phyloP scores from a whole-genome alignment of 1,284 basidiomycete species.

The Tranzscheliella williamsii region DNA sequence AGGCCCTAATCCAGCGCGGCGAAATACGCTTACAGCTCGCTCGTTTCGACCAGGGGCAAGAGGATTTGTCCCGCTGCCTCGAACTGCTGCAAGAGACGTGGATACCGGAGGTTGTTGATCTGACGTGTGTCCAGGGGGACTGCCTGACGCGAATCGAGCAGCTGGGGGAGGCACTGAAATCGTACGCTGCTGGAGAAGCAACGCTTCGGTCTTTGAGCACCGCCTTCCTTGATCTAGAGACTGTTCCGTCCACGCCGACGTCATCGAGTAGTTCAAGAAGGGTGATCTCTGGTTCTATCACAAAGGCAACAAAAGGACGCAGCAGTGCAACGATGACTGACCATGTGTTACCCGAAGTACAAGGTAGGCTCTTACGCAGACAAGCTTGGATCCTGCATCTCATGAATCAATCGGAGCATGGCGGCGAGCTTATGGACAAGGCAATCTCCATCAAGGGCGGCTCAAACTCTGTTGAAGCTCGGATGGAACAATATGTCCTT shows the following conservation, averaged over 20 bases:
- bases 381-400: slow-evolving; percentile 47
- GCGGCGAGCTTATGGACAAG: slow-evolving; percentile 29
- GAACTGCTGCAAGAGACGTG: slow-evolving; percentile 29
- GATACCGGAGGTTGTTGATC: slow-evolving; percentile 32
- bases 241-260: slow-evolving; percentile 1
- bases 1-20: slow-evolving; percentile 38
- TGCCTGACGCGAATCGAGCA: slow-evolving; percentile 30
- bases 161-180: slow-evolving; percentile 28
- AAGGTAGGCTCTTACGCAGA: slow-evolving; percentile 33
- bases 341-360: slow-evolving; percentile 34
- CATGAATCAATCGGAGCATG: slow-evolving; percentile 13
- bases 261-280: too few species aligned
- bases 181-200: slow-evolving; percentile 30
- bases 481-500: slow-evolving; percentile 28
- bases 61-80: slow-evolving; percentile 35
- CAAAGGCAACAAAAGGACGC: background rate
- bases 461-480: slow-evolving; percentile 6
- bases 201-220: slow-evolving; percentile 30
- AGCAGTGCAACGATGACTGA: slow-evolving; percentile 1
- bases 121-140: slow-evolving; percentile 42
- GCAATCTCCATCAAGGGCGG: slow-evolving; percentile 29
- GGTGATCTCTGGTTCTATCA: too few species aligned
- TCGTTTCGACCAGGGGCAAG: slow-evolving; percentile 22
- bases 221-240: slow-evolving; percentile 5
- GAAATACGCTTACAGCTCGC: slow-evolving; percentile 37